Conservation (phyloP, 1,284 basidiomycete species). For the Heimioporus retisporus region DNA sequence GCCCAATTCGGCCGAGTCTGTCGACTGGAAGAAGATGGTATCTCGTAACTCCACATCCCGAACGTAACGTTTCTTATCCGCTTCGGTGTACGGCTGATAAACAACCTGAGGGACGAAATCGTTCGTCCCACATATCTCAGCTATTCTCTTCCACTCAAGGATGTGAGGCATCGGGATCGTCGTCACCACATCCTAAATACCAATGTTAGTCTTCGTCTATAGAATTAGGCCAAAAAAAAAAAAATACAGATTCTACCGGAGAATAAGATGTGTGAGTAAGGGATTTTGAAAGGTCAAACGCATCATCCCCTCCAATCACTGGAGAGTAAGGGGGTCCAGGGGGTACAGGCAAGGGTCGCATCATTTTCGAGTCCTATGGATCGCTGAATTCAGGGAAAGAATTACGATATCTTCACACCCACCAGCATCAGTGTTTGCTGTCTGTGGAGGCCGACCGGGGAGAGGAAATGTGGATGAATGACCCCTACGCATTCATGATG, state of each 20-base stretch:
- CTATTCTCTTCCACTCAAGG: slow-evolving; percentile 36
- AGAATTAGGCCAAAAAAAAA: neutral
- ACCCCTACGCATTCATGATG: neutral
- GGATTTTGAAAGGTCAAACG: neutral
- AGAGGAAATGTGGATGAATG: slow-evolving; percentile 18
- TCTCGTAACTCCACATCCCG: slow-evolving; percentile 69
- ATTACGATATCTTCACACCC: slow-evolving; percentile 5
- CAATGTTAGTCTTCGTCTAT: slow-evolving; percentile 15
- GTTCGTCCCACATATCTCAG: slow-evolving; percentile 41
- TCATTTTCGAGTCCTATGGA: slow-evolving; percentile 22
- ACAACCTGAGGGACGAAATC: slow-evolving; percentile 71
- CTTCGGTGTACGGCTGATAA: slow-evolving; percentile 79
- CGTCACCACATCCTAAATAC: slow-evolving; percentile 32
- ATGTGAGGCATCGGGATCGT: slow-evolving; percentile 37
- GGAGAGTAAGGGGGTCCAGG: slow-evolving; percentile 22
- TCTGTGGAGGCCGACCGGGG: slow-evolving; percentile 24
- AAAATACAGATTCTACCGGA: slow-evolving; percentile 24
- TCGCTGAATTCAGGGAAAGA: neutral
- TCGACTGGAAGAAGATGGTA: slow-evolving; percentile 70
- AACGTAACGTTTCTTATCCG: slow-evolving; percentile 78
- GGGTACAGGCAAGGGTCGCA: slow-evolving; percentile 16
- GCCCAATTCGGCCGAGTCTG: slow-evolving; percentile 63
- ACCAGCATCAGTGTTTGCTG: slow-evolving; percentile 17
- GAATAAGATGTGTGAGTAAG: neutral
- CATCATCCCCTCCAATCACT: slow-evolving; percentile 9